Evolutionary conservation across 2,329 filamentous ascomycete genomes (phyloP).

Genomic region (Xylaria hypoxylon): DNA sequence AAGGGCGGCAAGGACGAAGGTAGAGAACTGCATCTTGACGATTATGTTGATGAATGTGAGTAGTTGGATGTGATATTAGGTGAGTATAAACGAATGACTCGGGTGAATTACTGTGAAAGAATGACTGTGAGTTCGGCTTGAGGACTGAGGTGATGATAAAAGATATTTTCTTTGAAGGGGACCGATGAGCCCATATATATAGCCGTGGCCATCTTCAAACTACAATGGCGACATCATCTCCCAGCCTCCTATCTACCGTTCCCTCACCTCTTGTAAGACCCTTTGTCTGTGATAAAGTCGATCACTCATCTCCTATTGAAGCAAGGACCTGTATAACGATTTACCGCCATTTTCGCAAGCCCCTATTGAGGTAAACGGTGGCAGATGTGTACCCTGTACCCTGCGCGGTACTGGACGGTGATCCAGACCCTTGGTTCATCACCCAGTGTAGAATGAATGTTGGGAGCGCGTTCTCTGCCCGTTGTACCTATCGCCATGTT

Average conservation of each 20-base stretch:
- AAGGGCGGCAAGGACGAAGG: constrained; percentile 48
- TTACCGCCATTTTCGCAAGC: constrained; percentile 30
- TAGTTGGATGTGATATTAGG: constrained; percentile 12
- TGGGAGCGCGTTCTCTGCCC: no score
- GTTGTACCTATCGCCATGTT: not conserved
- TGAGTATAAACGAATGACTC: constrained; percentile 37
- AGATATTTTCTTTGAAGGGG: not conserved
- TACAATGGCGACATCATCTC: constrained; percentile 1
- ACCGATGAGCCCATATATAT: constrained; percentile 33
- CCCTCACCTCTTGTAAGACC: not conserved
- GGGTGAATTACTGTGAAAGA: constrained; percentile 34
- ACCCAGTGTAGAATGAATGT: not conserved
- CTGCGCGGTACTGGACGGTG: constrained; percentile 3
- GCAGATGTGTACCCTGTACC: not conserved
- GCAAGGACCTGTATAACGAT: constrained; percentile 41
- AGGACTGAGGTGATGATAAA: constrained; percentile 15
- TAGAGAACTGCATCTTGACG: constrained; percentile 51
- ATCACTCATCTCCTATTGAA: constrained; percentile 22
- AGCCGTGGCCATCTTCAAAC: not conserved
- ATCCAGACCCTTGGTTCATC: constrained; percentile 6
- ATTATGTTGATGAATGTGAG: constrained; percentile 11
- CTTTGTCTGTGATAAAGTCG: not conserved
- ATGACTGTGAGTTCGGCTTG: constrained; percentile 26
- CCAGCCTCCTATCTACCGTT: not conserved
- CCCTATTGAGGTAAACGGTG: not conserved